These are phyloP conservation scores for Agrocybe pediades DNA, from an alignment of 768 basidiomycete genomes.

Conservation along the genomic window DNA sequence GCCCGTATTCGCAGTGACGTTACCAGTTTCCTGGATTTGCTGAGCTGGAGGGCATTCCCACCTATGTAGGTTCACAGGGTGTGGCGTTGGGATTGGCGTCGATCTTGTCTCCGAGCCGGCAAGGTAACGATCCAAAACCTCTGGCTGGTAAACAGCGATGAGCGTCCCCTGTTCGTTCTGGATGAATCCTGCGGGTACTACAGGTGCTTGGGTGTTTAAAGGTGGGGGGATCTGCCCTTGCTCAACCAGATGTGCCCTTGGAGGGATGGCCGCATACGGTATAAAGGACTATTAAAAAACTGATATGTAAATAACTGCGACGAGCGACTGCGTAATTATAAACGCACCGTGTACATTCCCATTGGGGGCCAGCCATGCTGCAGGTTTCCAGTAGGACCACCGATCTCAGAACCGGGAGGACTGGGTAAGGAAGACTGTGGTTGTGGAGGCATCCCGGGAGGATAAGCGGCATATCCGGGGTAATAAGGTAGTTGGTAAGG, in stretches of 20 bases:
- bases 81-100: constrained; percentile 13
- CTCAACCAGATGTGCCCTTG: constrained; percentile 34
- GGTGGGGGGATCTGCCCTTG: constrained; percentile 23
- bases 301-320: background rate
- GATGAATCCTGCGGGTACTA: constrained; percentile 68
- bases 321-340: background rate
- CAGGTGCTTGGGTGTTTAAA: constrained; percentile 48
- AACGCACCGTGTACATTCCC: constrained; percentile 50
- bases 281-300: constrained; percentile 43
- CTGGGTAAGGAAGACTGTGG: constrained; percentile 30
- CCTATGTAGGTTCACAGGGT: constrained; percentile 16
- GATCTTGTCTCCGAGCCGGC: constrained; percentile 36
- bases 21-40: constrained; percentile 4
- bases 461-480: constrained; percentile 47
- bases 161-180: constrained; percentile 75
- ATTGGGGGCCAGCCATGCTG: constrained; percentile 39
- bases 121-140: constrained; percentile 73
- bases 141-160: constrained; percentile 69
- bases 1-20: background rate
- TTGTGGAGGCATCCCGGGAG: constrained; percentile 29
- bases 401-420: constrained; percentile 39
- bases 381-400: constrained; percentile 29
- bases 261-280: constrained; percentile 45
- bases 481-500: constrained; percentile 56
- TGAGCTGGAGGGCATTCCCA: constrained; percentile 19